Evolutionary conservation across 2,329 filamentous ascomycete species (phyloP).

Genomic region (Fusarium multiceps): DNA sequence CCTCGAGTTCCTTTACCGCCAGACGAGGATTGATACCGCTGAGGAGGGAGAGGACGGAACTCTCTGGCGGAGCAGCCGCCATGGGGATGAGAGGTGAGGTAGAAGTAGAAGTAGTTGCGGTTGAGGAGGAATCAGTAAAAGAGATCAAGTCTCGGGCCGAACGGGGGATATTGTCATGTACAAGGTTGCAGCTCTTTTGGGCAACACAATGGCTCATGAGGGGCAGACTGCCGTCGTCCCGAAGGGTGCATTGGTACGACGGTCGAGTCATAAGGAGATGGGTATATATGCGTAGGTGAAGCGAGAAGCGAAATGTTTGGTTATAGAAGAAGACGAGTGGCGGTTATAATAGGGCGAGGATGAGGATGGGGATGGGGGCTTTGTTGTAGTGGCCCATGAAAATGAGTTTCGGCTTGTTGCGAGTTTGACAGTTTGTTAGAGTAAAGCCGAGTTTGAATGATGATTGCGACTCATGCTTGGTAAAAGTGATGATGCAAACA

Average conservation of each 20-base stretch:
- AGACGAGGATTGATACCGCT: conserved; percentile 40
- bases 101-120: conserved; percentile 10
- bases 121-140: conserved; percentile 35
- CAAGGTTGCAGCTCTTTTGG: conserved; percentile 45
- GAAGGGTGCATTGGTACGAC: conserved; percentile 47
- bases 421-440: neutral
- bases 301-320: neutral
- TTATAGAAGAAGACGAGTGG: neutral
- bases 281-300: conserved; percentile 13
- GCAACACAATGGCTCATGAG: conserved; percentile 41
- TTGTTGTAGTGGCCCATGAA: neutral
- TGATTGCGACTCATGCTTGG: conserved; percentile 17
- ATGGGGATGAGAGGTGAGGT: conserved; percentile 32
- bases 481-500: conserved; percentile 13
- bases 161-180: conserved; percentile 42
- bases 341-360: conserved; percentile 1
- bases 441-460: conserved; percentile 2
- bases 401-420: conserved; percentile 2
- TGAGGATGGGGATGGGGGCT: neutral
- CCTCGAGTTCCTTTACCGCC: conserved; percentile 42
- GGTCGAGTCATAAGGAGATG: conserved; percentile 39
- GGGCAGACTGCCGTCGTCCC: conserved; percentile 43
- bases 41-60: conserved; percentile 43
- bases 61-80: conserved; percentile 40
- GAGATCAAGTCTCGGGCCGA: conserved; percentile 41